phyloP scores from a whole-genome alignment of 441 rosid species.

The Sinapis alba region DNA sequence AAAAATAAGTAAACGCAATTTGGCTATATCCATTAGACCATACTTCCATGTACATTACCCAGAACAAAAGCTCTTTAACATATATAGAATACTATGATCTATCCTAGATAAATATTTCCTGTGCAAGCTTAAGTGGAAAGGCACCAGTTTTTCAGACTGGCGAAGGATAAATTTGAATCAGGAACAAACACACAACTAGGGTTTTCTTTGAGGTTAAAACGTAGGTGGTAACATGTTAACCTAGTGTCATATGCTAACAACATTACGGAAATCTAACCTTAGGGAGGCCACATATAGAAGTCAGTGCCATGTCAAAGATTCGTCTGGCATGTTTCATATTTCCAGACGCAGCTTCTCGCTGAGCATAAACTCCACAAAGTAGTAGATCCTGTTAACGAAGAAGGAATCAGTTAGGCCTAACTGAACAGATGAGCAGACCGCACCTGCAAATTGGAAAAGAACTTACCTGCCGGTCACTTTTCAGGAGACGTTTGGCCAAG shows the following conservation, averaged over 20 bases:
- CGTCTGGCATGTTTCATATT: constrained; percentile 87
- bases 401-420: constrained; percentile 6
- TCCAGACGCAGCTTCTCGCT: constrained; percentile 82
- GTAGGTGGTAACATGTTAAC: constrained; percentile 16
- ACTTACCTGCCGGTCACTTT: constrained; percentile 88
- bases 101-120: constrained; percentile 7
- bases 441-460: constrained; percentile 17
- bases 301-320: constrained; percentile 93
- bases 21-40: constrained; percentile 21
- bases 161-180: constrained; percentile 3
- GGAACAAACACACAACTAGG: constrained; percentile 7
- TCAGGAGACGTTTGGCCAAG: constrained; percentile 87
- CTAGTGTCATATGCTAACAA: constrained; percentile 7
- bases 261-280: constrained; percentile 47
- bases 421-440: constrained; percentile 13
- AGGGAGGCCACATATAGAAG: constrained; percentile 78
- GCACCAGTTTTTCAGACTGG: constrained; percentile 3
- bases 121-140: neutral
- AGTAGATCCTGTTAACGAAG: constrained; percentile 70
- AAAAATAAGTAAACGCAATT: constrained; percentile 5
- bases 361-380: constrained; percentile 98
- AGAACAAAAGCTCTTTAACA: neutral
- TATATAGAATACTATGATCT: constrained; percentile 1
- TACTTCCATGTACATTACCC: constrained; percentile 11
- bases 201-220: constrained; percentile 6